phyloP scores from a whole-genome alignment of 1,139 yeast genomes.

The Geotrichum citri-aurantii region DNA sequence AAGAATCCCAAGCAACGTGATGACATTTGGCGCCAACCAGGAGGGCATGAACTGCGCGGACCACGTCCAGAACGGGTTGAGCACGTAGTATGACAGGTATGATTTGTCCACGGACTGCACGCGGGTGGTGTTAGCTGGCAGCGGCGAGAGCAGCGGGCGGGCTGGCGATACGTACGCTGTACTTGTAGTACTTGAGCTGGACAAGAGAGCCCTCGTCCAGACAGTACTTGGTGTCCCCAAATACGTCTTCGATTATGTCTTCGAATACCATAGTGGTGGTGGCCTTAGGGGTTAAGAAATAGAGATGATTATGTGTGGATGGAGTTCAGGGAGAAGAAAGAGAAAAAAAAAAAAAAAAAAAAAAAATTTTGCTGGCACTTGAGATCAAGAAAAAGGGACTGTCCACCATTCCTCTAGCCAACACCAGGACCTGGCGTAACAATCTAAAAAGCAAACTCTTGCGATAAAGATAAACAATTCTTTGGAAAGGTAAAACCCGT shows the following conservation, averaged over 20 bases:
- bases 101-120: constrained; percentile 59
- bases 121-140: neutral
- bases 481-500: too few species aligned
- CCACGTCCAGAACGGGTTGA: constrained; percentile 67
- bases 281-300: neutral
- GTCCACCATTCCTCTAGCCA: neutral
- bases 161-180: constrained; percentile 11
- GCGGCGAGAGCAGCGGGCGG: neutral
- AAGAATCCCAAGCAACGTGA: constrained; percentile 60
- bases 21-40: constrained; percentile 72
- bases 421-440: neutral
- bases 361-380: neutral
- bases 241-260: neutral
- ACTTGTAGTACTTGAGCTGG: constrained; percentile 14
- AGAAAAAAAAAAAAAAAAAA: neutral
- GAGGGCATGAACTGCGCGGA: constrained; percentile 63
- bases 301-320: neutral
- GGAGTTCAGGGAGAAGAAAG: neutral
- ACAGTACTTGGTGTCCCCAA: constrained; percentile 20
- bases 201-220: constrained; percentile 14
- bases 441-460: neutral
- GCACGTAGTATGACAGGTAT: constrained; percentile 53
- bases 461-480: neutral
- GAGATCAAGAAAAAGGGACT: neutral
- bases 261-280: neutral